phyloP scores from a whole-genome alignment of 2,329 filamentous ascomycete species.

The Fusarium beomiforme region DNA sequence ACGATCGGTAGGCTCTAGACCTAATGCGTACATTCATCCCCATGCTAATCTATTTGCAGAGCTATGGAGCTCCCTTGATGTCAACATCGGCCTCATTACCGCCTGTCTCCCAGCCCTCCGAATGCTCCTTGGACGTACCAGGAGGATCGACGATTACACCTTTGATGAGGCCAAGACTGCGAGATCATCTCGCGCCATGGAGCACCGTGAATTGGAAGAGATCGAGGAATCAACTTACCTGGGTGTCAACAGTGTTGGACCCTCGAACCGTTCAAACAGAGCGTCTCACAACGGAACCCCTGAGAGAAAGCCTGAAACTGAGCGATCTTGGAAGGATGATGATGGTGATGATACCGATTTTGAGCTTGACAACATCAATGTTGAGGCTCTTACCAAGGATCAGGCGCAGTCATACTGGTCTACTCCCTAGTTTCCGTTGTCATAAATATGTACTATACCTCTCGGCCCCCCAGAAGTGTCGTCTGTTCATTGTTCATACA shows the following conservation, averaged over 20 bases:
- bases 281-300: neutral
- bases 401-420: constrained; percentile 29
- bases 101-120: constrained; percentile 26
- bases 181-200: constrained; percentile 8
- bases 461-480: neutral
- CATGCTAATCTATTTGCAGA: constrained; percentile 1
- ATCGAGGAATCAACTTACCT: constrained; percentile 17
- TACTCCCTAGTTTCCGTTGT: constrained; percentile 1
- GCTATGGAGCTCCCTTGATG: constrained; percentile 32
- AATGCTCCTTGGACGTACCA: constrained; percentile 15
- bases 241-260: constrained; percentile 5
- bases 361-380: constrained; percentile 21
- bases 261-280: constrained; percentile 3
- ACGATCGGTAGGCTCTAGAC: neutral
- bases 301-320: neutral
- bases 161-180: constrained; percentile 24
- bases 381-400: constrained; percentile 18
- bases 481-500: neutral
- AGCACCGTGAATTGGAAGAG: constrained; percentile 23
- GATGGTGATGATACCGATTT: constrained; percentile 11
- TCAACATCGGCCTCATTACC: constrained; percentile 26
- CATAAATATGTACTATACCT: neutral
- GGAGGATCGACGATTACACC: constrained; percentile 3
- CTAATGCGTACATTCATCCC: too few relatives aligned
- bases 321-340: constrained; percentile 14